Evolutionary conservation across 139 green algal species (phyloP).

Genomic region (Astrephomene gubernaculifera): DNA sequence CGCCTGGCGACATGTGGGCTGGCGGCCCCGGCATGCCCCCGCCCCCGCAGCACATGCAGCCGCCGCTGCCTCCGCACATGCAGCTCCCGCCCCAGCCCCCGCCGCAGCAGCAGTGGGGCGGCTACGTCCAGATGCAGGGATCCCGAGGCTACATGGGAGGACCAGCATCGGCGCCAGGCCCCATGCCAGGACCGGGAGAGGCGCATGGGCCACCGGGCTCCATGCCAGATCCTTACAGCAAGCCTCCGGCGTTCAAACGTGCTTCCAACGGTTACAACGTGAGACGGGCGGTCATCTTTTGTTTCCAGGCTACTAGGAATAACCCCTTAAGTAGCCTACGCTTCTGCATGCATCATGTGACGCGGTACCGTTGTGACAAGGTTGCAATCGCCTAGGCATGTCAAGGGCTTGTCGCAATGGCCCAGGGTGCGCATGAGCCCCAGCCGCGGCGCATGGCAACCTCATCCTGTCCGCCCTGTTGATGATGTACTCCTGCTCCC

Average conservation of each 20-base stretch:
- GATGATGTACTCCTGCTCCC: no score
- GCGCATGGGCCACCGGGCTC: neutral
- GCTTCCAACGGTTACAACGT: conserved; percentile 13
- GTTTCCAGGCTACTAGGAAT: no score
- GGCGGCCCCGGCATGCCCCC: neutral
- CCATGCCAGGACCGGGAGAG: neutral
- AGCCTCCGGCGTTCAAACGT: conserved; percentile 5
- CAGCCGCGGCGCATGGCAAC: no score
- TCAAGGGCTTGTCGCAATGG: no score
- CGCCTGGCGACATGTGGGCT: neutral
- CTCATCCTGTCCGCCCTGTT: no score
- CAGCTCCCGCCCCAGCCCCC: neutral
- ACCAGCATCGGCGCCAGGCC: neutral
- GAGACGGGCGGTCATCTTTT: neutral
- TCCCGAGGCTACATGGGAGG: conserved; percentile 1
- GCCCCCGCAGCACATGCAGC: neutral
- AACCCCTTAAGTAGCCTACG: no score
- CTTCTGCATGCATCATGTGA: no score
- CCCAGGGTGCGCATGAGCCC: no score
- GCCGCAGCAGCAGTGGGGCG: neutral
- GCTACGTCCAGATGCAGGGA: neutral
- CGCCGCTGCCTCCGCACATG: neutral
- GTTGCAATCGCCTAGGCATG: no score
- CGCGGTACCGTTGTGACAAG: no score
- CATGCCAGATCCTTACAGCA: conserved; percentile 19